Evolutionary conservation across 305 asterid genomes (phyloP), one percentile per base, ranked within the genome.

Genomic region (Solanum hybrid): DNA sequence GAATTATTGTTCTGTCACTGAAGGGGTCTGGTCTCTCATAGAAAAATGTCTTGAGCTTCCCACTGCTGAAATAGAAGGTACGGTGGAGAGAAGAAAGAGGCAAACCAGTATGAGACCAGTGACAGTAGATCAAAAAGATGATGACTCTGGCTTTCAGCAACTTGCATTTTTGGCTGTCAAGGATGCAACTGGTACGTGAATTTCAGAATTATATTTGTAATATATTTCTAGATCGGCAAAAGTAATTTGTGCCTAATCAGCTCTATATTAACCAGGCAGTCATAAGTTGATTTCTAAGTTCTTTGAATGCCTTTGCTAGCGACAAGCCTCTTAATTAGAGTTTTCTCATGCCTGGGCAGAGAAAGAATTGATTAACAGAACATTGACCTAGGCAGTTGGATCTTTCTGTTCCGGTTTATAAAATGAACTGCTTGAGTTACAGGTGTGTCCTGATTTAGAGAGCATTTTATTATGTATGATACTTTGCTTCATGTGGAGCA

Each of bases 11-110:
- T 51, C 91, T 16, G 81, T 92, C 87, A 94, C 96, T 42, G 90
- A 94, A 66, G 97, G 99, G 26, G 94, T 92, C 37, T 95, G 96
- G 96, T 95, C 95, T 16, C 92, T 93, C 88, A 82, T 93, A 16
- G 98, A 95, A 88, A 93, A 91, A 85, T 88, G 90, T 64, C 5
- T 93, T 10, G 78, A 88, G 76, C 91, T 75, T 79, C 89, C 91
- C 82, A 85, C 36, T 87, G 90, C 72, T 80, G 81, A 79, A 88
- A 75, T 31, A 17, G 92, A 90, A 60, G 34, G 78, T 69, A 40
- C 66, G 32, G 81, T 37, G 22, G 92, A 85, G 34, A 86, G 89
- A 42, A 89, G 90, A 91, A 93, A 91, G 92, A 94, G 92, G 91
- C 73, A 76, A 36, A 89, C 79, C 29, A 79, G 88, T 78, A 85